Base-by-base conservation (phyloP, 371 early-diverging fungal genomes). In the Mucor ambiguus region DNA sequence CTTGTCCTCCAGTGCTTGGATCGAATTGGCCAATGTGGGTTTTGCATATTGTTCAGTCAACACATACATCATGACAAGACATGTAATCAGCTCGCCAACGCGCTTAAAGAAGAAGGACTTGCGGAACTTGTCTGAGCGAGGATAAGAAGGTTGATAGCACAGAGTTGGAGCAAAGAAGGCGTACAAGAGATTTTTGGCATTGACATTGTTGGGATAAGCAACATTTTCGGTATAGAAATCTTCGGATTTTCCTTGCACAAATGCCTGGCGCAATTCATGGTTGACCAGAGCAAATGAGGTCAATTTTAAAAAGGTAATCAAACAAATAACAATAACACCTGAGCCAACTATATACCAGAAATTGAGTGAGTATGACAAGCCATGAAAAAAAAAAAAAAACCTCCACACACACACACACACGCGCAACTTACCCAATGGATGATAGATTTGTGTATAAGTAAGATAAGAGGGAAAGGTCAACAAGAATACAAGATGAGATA, bases 101-200 rank as follows among this genome's bases (percentile, higher is more conserved):
- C 95, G 92, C 76, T 93, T 95, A 61, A 92, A 61, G 71, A 95
- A 86, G 66, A 94, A 95, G 10, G 84, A 83, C 64, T 78, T 79
- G 41, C 94, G 86, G 67, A 95, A 89, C 38, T 77, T 78, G 0
- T 79, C 69, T 0, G 90, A 85, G 24, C 91, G 86, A 68, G 96
- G 96, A 71, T 95, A 96, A 0, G 88, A 83, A 20, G 92, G 91
- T 70, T 96, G 96, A 74, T 95, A 96, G 72, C 93, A 92, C 63
- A 96, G 78, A 0, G 96, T 96, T 1, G 96, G 96, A 1, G 92
- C 92, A 66, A 89, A 80, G 79, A 87, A 84, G 73, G 93, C 96
- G 70, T 95, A 94, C 3, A 83, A 67, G 32, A 93, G 72, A 73
- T 96, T 90, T 46, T 60, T 65, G 16, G 87, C 60, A 24, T 84